phyloP scores from a whole-genome alignment of 164 flowering plant species.

The Piper betle region DNA sequence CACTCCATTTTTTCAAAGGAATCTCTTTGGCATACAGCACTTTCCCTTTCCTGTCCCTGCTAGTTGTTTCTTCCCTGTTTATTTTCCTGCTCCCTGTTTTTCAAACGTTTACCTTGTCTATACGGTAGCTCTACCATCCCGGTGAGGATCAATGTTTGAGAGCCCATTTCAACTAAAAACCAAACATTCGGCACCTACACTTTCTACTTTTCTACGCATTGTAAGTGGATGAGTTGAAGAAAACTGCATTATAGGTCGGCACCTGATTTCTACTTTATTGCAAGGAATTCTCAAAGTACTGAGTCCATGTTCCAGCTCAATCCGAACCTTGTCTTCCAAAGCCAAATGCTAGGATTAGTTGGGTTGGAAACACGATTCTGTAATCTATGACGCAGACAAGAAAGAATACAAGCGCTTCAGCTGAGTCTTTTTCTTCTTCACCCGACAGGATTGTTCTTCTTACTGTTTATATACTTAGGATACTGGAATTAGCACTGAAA shows the following conservation, averaged over 20 bases:
- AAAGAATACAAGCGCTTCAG: too few relatives aligned
- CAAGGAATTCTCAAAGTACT: too few relatives aligned
- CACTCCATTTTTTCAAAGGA: background rate
- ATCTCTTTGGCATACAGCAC: background rate
- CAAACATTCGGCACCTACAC: conserved; percentile 24
- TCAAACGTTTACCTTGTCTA: conserved; percentile 24
- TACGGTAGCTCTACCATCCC: conserved; percentile 29
- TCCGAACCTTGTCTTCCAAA: too few relatives aligned
- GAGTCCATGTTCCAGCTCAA: too few relatives aligned
- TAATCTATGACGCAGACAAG: too few relatives aligned
- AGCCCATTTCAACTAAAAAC: conserved; percentile 22
- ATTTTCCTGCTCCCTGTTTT: background rate
- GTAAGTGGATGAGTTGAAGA: background rate
- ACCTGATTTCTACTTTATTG: background rate
- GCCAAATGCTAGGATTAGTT: too few relatives aligned
- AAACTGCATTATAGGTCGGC: background rate
- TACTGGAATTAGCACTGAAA: too few relatives aligned
- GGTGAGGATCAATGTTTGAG: conserved; percentile 47
- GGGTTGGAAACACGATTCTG: too few relatives aligned
- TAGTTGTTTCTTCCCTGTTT: background rate
- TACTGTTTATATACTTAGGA: too few relatives aligned
- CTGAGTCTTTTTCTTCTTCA: too few relatives aligned
- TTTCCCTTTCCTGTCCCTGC: background rate
- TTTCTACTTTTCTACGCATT: background rate
- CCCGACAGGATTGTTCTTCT: too few relatives aligned